A percentile compares a stretch with the other conserved stretches of the same genome.
phyloP scores from a whole-genome alignment of 164 flowering plant species.

The Euptelea pleiosperma region DNA sequence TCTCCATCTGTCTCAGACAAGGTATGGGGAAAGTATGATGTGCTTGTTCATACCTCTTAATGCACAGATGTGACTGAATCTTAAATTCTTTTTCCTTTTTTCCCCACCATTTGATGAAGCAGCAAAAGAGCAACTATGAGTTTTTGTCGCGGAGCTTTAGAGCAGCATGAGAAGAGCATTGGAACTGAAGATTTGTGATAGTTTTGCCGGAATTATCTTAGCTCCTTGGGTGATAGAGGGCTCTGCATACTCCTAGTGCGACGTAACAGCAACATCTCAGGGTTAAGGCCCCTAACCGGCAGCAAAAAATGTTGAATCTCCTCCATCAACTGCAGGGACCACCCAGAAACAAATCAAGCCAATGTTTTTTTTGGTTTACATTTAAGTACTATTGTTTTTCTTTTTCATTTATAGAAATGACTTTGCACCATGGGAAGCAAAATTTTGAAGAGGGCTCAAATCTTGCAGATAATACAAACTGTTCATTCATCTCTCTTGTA shows the following conservation, averaged over 20 bases:
- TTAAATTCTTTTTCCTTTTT: not conserved
- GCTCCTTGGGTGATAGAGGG: not conserved
- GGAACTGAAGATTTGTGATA: not conserved
- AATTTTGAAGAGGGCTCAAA: slow-evolving; percentile 7
- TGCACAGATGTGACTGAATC: not conserved
- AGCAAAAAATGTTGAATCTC: too few species aligned
- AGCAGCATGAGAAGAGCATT: slow-evolving; percentile 20
- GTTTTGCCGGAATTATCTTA: not conserved
- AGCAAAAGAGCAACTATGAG: slow-evolving; percentile 42
- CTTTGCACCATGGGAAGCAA: not conserved
- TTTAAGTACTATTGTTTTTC: too few species aligned
- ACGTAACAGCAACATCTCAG: too few species aligned
- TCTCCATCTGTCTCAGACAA: slow-evolving; percentile 64
- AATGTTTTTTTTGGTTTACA: not conserved
- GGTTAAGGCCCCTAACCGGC: too few species aligned
- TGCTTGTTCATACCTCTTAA: not conserved
- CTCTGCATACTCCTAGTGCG: too few species aligned
- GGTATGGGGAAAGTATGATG: slow-evolving; percentile 31
- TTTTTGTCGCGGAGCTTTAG: slow-evolving; percentile 30
- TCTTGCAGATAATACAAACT: too few species aligned
- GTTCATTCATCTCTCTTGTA: too few species aligned
- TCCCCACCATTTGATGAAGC: slow-evolving; percentile 15
- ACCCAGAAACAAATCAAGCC: not conserved
- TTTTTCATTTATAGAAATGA: not conserved
- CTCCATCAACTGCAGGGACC: not conserved